Evolutionary conservation across 768 basidiomycete species (phyloP).

Genomic region (Tephrocybe sp.): DNA sequence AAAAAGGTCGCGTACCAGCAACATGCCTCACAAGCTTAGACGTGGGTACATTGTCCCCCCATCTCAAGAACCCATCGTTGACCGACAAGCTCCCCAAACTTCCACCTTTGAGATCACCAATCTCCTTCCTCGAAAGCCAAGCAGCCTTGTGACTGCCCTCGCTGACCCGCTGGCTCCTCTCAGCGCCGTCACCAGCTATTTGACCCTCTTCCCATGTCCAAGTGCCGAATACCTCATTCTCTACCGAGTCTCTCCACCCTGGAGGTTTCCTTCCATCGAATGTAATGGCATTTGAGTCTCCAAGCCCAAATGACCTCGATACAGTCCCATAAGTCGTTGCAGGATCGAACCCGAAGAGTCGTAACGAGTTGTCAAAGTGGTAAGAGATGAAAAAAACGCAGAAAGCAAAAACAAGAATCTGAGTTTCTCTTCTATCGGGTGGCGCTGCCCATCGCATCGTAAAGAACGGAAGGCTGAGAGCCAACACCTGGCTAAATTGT

Average conservation of each 20-base stretch:
- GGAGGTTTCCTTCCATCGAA: conserved; percentile 48
- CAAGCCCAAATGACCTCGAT: conserved; percentile 39
- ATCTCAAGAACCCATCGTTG: conserved; percentile 54
- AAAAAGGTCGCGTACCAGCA: conserved; percentile 47
- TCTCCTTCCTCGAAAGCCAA: conserved; percentile 38
- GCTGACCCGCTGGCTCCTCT: conserved; percentile 43
- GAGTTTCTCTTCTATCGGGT: conserved; percentile 73
- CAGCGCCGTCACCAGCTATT: conserved; percentile 55
- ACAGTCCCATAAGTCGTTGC: conserved; percentile 36
- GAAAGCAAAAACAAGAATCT: conserved; percentile 65
- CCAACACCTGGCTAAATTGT: no score
- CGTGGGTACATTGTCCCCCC: conserved; percentile 55
- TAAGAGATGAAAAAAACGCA: conserved; percentile 69
- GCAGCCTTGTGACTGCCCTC: conserved; percentile 42
- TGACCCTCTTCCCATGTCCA: conserved; percentile 67
- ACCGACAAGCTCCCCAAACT: conserved; percentile 38
- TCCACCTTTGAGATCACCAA: conserved; percentile 24
- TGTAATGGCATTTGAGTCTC: conserved; percentile 34
- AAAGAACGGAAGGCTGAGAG: not conserved
- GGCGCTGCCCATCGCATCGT: conserved; percentile 62
- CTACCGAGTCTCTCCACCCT: conserved; percentile 57
- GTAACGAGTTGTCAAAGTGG: conserved; percentile 68
- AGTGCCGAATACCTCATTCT: conserved; percentile 64
- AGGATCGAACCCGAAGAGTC: conserved; percentile 47
- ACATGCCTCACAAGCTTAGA: conserved; percentile 62